phyloP scores from a whole-genome alignment of 257 asterid species.

The Solanum arcanum region DNA sequence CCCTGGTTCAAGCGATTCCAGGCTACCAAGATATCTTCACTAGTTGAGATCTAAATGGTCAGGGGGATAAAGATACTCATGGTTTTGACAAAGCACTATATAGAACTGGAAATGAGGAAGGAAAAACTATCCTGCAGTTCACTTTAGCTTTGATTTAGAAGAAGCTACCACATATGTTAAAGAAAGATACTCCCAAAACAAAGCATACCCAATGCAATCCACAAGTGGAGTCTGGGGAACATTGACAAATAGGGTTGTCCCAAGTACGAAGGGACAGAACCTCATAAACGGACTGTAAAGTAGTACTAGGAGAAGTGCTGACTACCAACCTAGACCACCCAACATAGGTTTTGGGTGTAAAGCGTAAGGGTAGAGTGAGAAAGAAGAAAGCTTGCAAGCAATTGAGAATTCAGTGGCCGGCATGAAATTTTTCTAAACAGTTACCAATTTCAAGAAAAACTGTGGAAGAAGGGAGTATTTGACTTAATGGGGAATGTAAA shows the following conservation, averaged over 20 bases:
- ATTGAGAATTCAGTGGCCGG: not conserved
- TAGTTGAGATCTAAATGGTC: not conserved
- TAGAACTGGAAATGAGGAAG: not conserved
- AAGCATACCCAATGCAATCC: not conserved
- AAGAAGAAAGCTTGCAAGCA: not conserved
- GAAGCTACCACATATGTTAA: not conserved
- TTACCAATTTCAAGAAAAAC: not conserved
- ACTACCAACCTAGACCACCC: not conserved
- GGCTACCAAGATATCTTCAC: not conserved
- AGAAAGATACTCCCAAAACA: not conserved
- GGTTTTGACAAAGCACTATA: not conserved
- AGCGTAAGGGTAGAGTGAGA: not conserved
- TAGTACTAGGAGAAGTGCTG: not conserved
- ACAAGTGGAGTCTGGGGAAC: not conserved
- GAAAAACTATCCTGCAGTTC: not conserved
- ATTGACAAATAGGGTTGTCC: not conserved
- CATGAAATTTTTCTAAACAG: not conserved
- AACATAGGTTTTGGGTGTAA: not conserved
- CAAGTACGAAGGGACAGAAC: not conserved
- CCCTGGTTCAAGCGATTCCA: not conserved
- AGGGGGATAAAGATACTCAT: not conserved
- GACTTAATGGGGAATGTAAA: not conserved
- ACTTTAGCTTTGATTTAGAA: not conserved
- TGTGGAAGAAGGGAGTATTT: not conserved
- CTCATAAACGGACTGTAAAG: not conserved